phyloP scores from a whole-genome alignment of 169 alveolate genomes.

The Cryptosporidium meleagridis region DNA sequence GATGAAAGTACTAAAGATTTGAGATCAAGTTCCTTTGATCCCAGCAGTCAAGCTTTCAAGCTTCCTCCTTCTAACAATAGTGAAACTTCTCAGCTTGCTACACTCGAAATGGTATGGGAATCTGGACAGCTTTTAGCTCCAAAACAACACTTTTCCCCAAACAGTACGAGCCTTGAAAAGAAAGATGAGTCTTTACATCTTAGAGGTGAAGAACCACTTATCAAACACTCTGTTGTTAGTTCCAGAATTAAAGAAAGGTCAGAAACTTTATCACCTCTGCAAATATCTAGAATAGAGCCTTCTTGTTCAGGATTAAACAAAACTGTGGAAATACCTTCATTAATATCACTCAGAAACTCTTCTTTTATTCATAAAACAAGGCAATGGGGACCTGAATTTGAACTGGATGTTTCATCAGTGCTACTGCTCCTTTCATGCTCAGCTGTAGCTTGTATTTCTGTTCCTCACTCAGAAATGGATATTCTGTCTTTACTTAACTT shows the following conservation, averaged over 20 bases:
- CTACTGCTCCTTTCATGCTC: conserved; percentile 35
- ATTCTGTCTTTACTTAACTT: background rate
- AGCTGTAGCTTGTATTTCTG: conserved; percentile 34
- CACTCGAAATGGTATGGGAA: conserved; percentile 73
- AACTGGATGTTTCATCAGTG: conserved; percentile 21
- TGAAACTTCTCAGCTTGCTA: conserved; percentile 64
- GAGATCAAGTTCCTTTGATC: conserved; percentile 12
- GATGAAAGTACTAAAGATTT: background rate
- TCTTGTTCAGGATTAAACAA: background rate
- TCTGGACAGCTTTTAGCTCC: conserved; percentile 74
- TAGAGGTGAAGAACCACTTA: background rate
- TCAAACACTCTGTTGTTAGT: conserved; percentile 24
- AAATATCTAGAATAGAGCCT: background rate
- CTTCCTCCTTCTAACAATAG: conserved; percentile 7
- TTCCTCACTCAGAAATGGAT: conserved; percentile 39
- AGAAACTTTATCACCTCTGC: background rate
- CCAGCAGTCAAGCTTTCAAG: conserved; percentile 31
- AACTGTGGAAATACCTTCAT: background rate
- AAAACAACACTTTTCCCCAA: conserved; percentile 33
- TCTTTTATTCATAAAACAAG: conserved; percentile 54
- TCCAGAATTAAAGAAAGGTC: conserved; percentile 20
- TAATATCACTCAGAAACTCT: conserved; percentile 14
- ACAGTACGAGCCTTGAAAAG: conserved; percentile 3
- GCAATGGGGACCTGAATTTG: conserved; percentile 61
- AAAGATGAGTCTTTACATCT: conserved; percentile 1